Evolutionary conservation across 306 rosid genomes (phyloP), one percentile per base, ranked within the genome.

Genomic region (Leucaena leucocephala): DNA sequence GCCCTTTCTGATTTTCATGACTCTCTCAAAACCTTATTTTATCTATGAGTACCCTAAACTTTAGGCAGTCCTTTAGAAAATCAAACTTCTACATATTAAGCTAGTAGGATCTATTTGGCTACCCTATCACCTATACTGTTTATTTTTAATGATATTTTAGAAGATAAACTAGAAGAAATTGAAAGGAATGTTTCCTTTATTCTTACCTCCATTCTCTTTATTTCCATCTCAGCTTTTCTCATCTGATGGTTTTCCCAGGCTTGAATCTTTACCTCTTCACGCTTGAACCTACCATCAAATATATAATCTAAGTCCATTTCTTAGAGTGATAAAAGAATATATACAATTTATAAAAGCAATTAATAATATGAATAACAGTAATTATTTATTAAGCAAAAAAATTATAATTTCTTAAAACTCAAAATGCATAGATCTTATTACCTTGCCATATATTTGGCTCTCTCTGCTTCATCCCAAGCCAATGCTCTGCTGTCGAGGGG

Each of bases 381-480:
- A 6, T 17, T 17, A 52, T 16, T 52, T 52, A 49, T 54, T 2
- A 54, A n/a, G 59, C 27, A n/a, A 27, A 7, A 54, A 1, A 54
- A 52, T 5, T 16, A 54, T 5, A 52, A 52, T 6, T 7, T 17
- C 21, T 54, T 5, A 54, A 17, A 7, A n/a, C 9, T 54, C 8
- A n/a, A 6, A 10, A 7, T 54, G 10, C 64, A 21, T 58, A 58
- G 39, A 27, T 33, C 16, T 3, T 40, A 13, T 61, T 82, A 96
- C 99, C 97, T 91, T 70, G 99, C 98, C 88, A 70, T 89, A 77
- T 88, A 92, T 72, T 91, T 96, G 61, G 99, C 94, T 33, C 94
- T 91, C 81, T 96, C 98, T 44, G 99, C 99, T 55, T 96, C 98
- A 74, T 96, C 94, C 99, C 99, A 96, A 68, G 97, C 98, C 85